Evolutionary conservation across 768 basidiomycete species (phyloP).

Genomic region (Porpolomopsis calyptriformis): DNA sequence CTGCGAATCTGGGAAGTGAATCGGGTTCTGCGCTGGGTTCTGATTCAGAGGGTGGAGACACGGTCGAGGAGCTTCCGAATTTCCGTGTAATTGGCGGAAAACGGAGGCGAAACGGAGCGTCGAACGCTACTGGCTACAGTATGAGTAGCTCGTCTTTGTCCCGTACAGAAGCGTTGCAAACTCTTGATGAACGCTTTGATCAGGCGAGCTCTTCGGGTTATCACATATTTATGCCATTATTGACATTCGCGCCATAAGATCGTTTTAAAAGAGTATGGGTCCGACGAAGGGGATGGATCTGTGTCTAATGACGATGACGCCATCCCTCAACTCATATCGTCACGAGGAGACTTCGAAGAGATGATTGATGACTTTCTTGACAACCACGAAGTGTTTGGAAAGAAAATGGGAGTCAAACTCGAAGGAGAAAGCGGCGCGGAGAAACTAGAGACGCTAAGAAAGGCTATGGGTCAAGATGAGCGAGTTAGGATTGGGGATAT

Average conservation of each 20-base stretch:
- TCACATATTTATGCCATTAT: conserved; percentile 1
- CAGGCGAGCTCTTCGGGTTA: conserved; percentile 41
- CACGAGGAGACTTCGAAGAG: conserved; percentile 78
- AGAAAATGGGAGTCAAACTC: conserved; percentile 71
- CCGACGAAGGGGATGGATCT: conserved; percentile 36
- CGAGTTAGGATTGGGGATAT: conserved; percentile 37
- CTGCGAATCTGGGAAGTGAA: conserved; percentile 12
- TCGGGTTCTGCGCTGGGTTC: conserved; percentile 37
- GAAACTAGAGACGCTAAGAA: conserved; percentile 72
- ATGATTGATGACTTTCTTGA: conserved; percentile 93
- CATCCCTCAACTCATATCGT: conserved; percentile 64
- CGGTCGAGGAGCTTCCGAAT: conserved; percentile 58
- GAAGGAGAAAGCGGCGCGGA: conserved; percentile 62
- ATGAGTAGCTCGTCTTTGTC: conserved; percentile 98
- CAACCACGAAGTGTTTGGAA: conserved; percentile 83
- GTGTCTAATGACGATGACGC: conserved; percentile 40
- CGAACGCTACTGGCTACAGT: conserved; percentile 87
- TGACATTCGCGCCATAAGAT: conserved; percentile 31
- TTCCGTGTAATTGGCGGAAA: conserved; percentile 75
- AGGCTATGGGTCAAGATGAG: conserved; percentile 63
- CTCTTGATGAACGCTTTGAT: conserved; percentile 89
- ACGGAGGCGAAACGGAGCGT: conserved; percentile 60
- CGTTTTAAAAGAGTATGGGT: conserved; percentile 74
- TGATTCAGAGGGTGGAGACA: conserved; percentile 69
- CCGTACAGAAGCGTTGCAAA: conserved; percentile 79